phyloP scores from a whole-genome alignment of 2,329 filamentous ascomycete species.

The Claviceps sp. region DNA sequence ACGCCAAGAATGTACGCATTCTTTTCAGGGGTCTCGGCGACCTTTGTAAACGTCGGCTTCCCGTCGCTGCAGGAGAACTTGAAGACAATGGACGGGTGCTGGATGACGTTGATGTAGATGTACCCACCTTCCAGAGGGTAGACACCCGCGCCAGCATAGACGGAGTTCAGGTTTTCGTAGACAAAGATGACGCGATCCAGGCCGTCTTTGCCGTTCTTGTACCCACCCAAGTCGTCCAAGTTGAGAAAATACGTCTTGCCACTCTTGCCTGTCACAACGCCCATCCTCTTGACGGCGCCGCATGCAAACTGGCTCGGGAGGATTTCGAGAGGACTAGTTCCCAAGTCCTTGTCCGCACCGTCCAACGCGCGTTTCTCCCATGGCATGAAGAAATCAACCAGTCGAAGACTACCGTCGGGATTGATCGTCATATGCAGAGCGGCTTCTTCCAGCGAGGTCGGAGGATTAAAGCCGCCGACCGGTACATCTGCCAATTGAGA shows the following conservation, averaged over 20 bases:
- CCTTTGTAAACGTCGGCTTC: slow-evolving; percentile 38
- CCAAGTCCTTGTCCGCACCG: slow-evolving; percentile 36
- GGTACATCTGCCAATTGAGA: slow-evolving; percentile 24
- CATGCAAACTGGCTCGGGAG: slow-evolving; percentile 29
- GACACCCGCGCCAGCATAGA: slow-evolving; percentile 32
- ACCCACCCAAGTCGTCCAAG: slow-evolving; percentile 26
- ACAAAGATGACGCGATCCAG: slow-evolving; percentile 31
- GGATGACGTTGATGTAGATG: slow-evolving; percentile 37
- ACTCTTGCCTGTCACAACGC: slow-evolving; percentile 36
- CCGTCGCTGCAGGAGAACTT: slow-evolving; percentile 41
- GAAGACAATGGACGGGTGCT: slow-evolving; percentile 41
- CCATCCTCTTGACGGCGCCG: slow-evolving; percentile 30
- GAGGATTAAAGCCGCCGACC: slow-evolving; percentile 23
- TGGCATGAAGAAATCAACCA: slow-evolving; percentile 42
- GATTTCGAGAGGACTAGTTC: slow-evolving; percentile 30
- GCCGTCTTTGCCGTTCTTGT: slow-evolving; percentile 21
- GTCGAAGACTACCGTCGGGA: slow-evolving; percentile 25
- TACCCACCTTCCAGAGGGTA: slow-evolving; percentile 36
- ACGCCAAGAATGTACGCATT: slow-evolving; percentile 42
- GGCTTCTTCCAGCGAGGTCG: slow-evolving; percentile 30
- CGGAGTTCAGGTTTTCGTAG: slow-evolving; percentile 29
- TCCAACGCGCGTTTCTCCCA: slow-evolving; percentile 37
- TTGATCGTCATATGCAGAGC: slow-evolving; percentile 30
- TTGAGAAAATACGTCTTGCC: slow-evolving; percentile 33
- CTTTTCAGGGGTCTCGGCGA: slow-evolving; percentile 32